Evolutionary conservation across 495 filamentous ascomycete species (phyloP).

Genomic region (Penicillium verhagenii): DNA sequence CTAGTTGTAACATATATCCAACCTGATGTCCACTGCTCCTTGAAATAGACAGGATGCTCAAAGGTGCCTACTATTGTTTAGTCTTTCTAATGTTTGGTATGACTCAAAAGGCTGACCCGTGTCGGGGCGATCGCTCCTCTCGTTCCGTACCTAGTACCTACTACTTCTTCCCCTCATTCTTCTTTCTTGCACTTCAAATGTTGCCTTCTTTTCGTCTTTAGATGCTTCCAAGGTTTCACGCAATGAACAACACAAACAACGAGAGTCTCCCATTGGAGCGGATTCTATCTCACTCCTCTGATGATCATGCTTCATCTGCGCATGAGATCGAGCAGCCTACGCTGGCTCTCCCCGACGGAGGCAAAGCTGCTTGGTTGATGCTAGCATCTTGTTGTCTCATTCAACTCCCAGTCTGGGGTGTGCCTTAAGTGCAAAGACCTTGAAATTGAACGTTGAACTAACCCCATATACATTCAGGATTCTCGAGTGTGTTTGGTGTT

Average conservation of each 20-base stretch:
- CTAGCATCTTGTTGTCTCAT: constrained; percentile 60
- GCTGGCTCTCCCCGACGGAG: constrained; percentile 58
- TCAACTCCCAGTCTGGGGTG: constrained; percentile 65
- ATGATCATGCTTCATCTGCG: background rate
- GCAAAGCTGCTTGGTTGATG: constrained; percentile 63
- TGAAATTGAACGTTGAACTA: background rate
- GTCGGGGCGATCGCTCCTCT: too few species aligned
- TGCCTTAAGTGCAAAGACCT: constrained; percentile 3
- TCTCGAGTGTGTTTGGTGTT: constrained; percentile 51
- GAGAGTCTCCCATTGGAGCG: constrained; percentile 7
- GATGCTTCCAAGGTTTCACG: background rate
- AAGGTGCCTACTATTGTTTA: too few species aligned
- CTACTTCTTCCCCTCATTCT: too few species aligned
- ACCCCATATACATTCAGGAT: constrained; percentile 30
- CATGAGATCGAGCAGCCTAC: constrained; percentile 32
- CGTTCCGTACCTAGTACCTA: too few species aligned
- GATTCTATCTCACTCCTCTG: constrained; percentile 1
- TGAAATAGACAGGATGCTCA: too few species aligned
- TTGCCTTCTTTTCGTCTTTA: background rate
- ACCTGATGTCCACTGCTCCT: too few species aligned
- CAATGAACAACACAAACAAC: background rate
- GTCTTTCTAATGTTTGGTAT: too few species aligned
- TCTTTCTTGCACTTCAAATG: background rate
- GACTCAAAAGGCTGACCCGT: too few species aligned
- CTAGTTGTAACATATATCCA: too few species aligned